phyloP scores from a whole-genome alignment of 306 rosid species.

The Casuarina equisetifolia region DNA sequence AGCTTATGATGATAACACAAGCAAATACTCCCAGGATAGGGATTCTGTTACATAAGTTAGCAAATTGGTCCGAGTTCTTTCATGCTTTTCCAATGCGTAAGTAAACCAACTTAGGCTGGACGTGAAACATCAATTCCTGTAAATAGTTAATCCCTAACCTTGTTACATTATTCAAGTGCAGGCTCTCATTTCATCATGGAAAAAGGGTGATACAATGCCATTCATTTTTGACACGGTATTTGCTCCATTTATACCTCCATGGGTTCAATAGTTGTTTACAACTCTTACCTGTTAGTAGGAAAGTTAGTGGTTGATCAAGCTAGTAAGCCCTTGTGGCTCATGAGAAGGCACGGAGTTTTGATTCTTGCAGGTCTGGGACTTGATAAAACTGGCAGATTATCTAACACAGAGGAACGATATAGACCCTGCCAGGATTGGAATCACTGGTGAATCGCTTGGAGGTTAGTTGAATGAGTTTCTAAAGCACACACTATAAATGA shows the following conservation, averaged over 20 bases:
- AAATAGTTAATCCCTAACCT: slow-evolving; percentile 20
- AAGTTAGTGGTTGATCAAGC: slow-evolving; percentile 13
- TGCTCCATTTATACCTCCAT: slow-evolving; percentile 19
- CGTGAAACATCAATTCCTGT: background rate
- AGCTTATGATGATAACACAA: background rate
- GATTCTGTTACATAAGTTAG: background rate
- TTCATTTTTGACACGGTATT: slow-evolving; percentile 93
- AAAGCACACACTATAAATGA: slow-evolving; percentile 22
- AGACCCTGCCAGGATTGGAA: slow-evolving; percentile 77
- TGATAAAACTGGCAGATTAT: slow-evolving; percentile 88
- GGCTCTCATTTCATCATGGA: slow-evolving; percentile 92
- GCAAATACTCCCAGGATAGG: background rate
- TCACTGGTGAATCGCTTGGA: slow-evolving; percentile 95
- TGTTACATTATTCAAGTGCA: slow-evolving; percentile 28
- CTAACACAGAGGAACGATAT: slow-evolving; percentile 72
- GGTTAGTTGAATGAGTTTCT: slow-evolving; percentile 55
- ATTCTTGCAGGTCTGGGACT: slow-evolving; percentile 81
- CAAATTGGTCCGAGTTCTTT: background rate
- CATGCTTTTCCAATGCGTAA: slow-evolving; percentile 16
- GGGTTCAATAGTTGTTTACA: slow-evolving; percentile 19
- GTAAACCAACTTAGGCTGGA: no score
- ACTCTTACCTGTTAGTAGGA: slow-evolving; percentile 22
- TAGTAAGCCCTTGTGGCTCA: background rate
- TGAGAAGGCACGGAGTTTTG: slow-evolving; percentile 10
- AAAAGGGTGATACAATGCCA: slow-evolving; percentile 80